Base-by-base conservation (phyloP, 1,139 yeast species). In the Lodderomyces orthopsilosis region DNA sequence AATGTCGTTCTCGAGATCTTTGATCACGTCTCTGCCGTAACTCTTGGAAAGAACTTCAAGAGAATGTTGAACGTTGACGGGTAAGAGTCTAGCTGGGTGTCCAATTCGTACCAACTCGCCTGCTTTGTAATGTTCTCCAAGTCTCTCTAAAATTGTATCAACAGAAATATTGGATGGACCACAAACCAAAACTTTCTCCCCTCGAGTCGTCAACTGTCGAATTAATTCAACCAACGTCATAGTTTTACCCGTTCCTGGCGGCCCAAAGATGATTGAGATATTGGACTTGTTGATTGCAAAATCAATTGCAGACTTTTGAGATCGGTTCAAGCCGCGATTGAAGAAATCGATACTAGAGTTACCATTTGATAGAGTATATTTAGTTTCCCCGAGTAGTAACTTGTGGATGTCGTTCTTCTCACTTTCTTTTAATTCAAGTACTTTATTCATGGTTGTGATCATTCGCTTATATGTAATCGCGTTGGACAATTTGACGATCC, bases 131-230 rank as follows among this genome's bases (percentile, higher is more conserved):
- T 52, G 62, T 6, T 9, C 5, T 7, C 82, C 74, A 21, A 91
- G 63, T 47, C 97, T 69, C 58, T 91, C 98, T 41, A 90, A 64
- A 24, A 93, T 86, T 0, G 95, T 93, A 61, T 93, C 98, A 0
- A 90, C 96, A 0, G 97, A 83, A n/a, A 90, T 84, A 58, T 93
- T 93, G 0, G 98, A 91, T 0, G 98, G 96, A 0, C 97, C 98
- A 65, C 98, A 91, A 0, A 93, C 94, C 35, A 93, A 68, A 0
- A 93, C 83, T 41, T 93, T 70, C 51, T 85, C 83, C 7, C 82
- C 81, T 13, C 68, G 70, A 13, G 68, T 68, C 0, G 84, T 75
- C 44, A 89, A 66, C 57, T 91, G 97, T 40, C 85, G 78, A 34
- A 90, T 83, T 9, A 88, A 66, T 55, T 93, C 98, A n/a, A 91